Evolutionary conservation across 495 filamentous ascomycete species (phyloP), one percentile per base, ranked within the genome.

Genomic region (Tuber indicum): DNA sequence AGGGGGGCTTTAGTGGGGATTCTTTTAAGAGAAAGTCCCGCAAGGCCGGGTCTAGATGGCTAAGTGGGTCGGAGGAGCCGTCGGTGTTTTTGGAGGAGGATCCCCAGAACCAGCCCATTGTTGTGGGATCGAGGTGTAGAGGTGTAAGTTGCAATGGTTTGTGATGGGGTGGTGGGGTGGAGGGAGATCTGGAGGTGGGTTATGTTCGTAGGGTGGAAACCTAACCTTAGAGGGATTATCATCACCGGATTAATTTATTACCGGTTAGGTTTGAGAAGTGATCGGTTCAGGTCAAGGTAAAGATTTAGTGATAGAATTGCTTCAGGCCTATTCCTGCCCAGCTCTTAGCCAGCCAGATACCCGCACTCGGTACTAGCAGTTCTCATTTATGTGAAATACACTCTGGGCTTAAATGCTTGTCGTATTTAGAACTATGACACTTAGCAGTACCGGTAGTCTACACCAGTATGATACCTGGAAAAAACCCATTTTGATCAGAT

Each of bases 21-120:
- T 97, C 93, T 84, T 91, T 89, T 81, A 91, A 87, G 83, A 98
- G 92, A 86, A 92, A 97, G 78, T 94, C 91, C 66, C 91, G 91
- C 47, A 97, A 89, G 76, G 88, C 89, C 70, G 94, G 94, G 82
- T 97, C 93, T 79, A 98, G 91, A 81, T 92, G 90, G 79, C 89
- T 87, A 82, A 95, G 89, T 74, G 94, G 91, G 82, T 97, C 93
- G 43, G 88, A 86, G 72, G 85, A 81, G 79, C 84, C 86, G 44
- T 84, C 83, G 76, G 72, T 82, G 73, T 12, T n/a, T n/a, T 49
- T 39, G 17, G 75, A 26, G 12, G 47, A 12, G 44, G 77, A 73
- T 69, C 86, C 87, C 89, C 88, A 91, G 77, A 94, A 89, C 93
- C 92, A 94, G 83, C 93, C 93, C 90, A 92, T 92, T 73, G 72